Percentiles rank a stretch among this genome's conserved stretches.
phyloP scores from a whole-genome alignment of 352 stramenopile species.

The Globisporangium radiosum region DNA sequence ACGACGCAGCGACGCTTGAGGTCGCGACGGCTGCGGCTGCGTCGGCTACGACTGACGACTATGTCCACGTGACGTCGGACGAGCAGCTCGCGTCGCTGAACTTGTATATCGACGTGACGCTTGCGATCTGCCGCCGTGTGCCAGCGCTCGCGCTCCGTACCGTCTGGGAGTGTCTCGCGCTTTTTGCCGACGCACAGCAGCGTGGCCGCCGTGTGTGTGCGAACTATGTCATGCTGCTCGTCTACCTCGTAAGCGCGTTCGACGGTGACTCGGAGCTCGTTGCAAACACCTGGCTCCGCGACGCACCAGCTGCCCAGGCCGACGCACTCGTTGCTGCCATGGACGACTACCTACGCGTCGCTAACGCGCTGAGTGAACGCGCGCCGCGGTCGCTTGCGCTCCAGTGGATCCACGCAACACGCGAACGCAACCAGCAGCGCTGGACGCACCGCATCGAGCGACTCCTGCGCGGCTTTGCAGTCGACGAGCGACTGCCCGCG shows the following conservation, averaged over 20 bases:
- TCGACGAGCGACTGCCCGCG: background rate
- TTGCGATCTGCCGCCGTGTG: slow-evolving; percentile 26
- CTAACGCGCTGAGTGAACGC: slow-evolving; percentile 5
- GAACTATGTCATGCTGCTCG: slow-evolving; percentile 26
- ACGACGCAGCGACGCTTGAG: slow-evolving; percentile 19
- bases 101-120: slow-evolving; percentile 24
- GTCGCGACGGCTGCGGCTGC: slow-evolving; percentile 16
- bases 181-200: slow-evolving; percentile 21
- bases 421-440: slow-evolving; percentile 4
- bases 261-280: slow-evolving; percentile 22
- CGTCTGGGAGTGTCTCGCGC: slow-evolving; percentile 27
- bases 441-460: slow-evolving; percentile 8
- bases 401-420: slow-evolving; percentile 23
- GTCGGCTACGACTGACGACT: background rate
- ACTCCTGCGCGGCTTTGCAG: background rate
- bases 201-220: slow-evolving; percentile 11
- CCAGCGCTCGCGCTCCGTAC: slow-evolving; percentile 25
- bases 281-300: slow-evolving; percentile 11
- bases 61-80: slow-evolving; percentile 3
- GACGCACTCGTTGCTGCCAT: slow-evolving; percentile 17
- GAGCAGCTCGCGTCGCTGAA: slow-evolving; percentile 23
- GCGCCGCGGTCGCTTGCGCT: slow-evolving; percentile 15
- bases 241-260: slow-evolving; percentile 26
- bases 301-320: slow-evolving; percentile 17
- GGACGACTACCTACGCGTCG: slow-evolving; percentile 18